Percentiles rank a stretch among this genome's conserved stretches.
phyloP scores from a whole-genome alignment of 1,284 basidiomycete species.

The Porodaedalea pini region DNA sequence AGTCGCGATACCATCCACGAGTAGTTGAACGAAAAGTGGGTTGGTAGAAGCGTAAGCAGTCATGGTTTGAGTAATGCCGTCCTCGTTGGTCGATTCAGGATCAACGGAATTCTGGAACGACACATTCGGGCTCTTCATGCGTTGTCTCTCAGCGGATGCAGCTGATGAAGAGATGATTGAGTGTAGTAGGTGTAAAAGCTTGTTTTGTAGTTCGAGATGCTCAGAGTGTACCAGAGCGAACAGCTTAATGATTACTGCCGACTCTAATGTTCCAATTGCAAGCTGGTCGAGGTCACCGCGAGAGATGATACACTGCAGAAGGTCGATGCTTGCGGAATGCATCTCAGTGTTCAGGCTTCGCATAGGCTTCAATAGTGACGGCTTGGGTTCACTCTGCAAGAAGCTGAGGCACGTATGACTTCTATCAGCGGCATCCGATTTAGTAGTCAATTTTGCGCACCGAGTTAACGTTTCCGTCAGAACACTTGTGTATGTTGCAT shows the following conservation, averaged over 20 bases:
- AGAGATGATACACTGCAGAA: conserved; percentile 78
- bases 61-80: not conserved
- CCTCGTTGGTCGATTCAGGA: conserved; percentile 21
- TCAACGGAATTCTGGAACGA: conserved; percentile 30
- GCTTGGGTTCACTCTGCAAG: conserved; percentile 69
- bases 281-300: conserved; percentile 70
- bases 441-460: conserved; percentile 39
- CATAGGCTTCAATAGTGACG: conserved; percentile 48
- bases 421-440: not conserved
- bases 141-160: conserved; percentile 17
- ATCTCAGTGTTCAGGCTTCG: conserved; percentile 57
- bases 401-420: conserved; percentile 43
- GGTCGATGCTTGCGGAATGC: conserved; percentile 74
- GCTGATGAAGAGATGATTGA: conserved; percentile 68
- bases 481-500: conserved; percentile 72
- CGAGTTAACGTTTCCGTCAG: conserved; percentile 65
- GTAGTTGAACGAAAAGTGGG: conserved; percentile 70
- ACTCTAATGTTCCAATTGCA: conserved; percentile 63
- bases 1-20: conserved; percentile 77
- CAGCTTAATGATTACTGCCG: conserved; percentile 70
- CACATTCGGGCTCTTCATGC: conserved; percentile 32
- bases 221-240: conserved; percentile 67
- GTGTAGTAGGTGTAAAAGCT: conserved; percentile 88
- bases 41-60: conserved; percentile 37
- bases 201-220: conserved; percentile 84